Evolutionary conservation across 257 asterid genomes (phyloP), one percentile per base, ranked within the genome.

Genomic region (Oldenlandia corymbosa): DNA sequence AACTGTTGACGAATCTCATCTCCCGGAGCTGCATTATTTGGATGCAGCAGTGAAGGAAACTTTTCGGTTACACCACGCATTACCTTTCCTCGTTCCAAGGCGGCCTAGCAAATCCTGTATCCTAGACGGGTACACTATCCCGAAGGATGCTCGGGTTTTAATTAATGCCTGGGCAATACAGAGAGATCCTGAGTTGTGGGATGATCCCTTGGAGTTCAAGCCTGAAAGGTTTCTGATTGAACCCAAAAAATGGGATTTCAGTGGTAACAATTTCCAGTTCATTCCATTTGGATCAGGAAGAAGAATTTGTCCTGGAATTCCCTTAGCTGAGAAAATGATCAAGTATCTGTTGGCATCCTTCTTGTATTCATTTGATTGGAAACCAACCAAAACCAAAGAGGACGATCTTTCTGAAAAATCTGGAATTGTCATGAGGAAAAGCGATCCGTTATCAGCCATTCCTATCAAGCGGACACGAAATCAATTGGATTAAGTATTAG

Each of bases 251-350:
- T 47, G 71, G 42, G 71, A 83, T 31, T 83, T 62, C 56, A 30
- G 46, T 12, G 81, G 84, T 9, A 70, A 83, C 58, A 70, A 49
- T 54, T 71, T 71, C 12, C 47, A 69, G 21, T 80, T 63, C 46
- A 41, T 83, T 20, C 86, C 86, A 21, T 83, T 75, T 31, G 85
- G 83, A 51, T 76, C 84, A 11, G 85, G 84, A n/a, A 68, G 81
- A 36, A 73, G 83, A 71, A 20, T 74, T 1, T 82, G 84, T 57
- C 69, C 79, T 1, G 79, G 85, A 0, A 31, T 77, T 58, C 78
- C 80, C 0, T 52, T 82, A 43, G 83, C 81, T 0, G 83, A 79
- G 73, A 74, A 48, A 52, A 67, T 79, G 81, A 6, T 79, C 9
- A 64, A 65, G 78, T 73, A 61, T 42, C 3, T 65, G 41, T 10